Percentiles rank a stretch among this genome's conserved stretches.
These are phyloP conservation scores for Bifiguratus adelaidae DNA, from an alignment of 192 early-diverging fungal genomes.

Conservation along the genomic window DNA sequence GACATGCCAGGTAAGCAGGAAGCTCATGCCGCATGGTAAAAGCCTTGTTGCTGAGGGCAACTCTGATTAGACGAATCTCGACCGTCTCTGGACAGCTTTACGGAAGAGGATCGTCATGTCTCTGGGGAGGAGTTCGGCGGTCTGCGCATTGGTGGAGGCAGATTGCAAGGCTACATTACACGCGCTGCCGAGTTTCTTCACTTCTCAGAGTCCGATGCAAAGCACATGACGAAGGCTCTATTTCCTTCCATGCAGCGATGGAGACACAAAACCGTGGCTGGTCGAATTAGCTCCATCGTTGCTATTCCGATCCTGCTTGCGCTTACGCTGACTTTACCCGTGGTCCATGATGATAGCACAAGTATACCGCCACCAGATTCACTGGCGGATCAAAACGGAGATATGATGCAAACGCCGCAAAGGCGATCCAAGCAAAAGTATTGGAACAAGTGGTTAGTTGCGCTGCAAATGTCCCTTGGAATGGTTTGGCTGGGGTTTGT, in stretches of 20 bases:
- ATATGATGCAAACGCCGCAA: background rate
- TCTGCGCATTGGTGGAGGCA: no score
- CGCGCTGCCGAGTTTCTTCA: no score
- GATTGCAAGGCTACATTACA: no score
- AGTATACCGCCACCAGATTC: conserved; percentile 1
- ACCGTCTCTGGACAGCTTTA: no score
- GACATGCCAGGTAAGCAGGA: no score
- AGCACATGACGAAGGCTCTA: no score
- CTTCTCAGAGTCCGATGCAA: no score
- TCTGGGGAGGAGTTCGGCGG: no score
- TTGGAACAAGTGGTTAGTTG: conserved; percentile 45
- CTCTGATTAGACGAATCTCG: no score
- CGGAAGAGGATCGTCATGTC: no score
- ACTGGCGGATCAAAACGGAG: conserved; percentile 14
- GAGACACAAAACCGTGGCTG: conserved; percentile 27
- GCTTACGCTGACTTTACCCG: conserved; percentile 48
- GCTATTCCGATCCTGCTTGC: conserved; percentile 41
- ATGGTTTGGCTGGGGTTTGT: conserved; percentile 3
- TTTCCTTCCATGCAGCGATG: conserved; percentile 50
- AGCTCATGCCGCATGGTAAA: no score
- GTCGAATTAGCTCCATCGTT: conserved; percentile 33
- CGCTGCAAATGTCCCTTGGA: conserved; percentile 34
- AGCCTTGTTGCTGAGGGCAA: no score
- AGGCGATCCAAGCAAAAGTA: conserved; percentile 11
- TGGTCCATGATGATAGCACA: conserved; percentile 40